Conservation (phyloP, 2,329 filamentous ascomycete species). For the Camptophora hylomeconis region DNA sequence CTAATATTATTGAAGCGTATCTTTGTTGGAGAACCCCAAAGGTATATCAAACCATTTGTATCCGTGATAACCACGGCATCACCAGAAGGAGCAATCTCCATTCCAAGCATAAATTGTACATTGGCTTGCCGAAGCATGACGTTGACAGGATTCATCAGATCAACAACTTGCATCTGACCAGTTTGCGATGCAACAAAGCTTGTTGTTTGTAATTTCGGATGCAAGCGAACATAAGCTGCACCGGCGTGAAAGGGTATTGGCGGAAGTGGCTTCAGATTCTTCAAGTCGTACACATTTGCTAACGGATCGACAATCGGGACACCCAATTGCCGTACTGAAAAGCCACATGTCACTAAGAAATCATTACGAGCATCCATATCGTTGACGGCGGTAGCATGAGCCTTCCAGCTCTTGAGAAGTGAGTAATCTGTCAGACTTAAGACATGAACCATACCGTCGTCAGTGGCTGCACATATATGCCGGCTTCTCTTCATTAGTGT, state of each 20-base stretch:
- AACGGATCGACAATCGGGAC: constrained; percentile 79
- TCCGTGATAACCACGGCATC: constrained; percentile 75
- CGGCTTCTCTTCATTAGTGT: constrained; percentile 80
- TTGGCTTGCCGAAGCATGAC: constrained; percentile 77
- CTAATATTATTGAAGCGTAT: constrained; percentile 76
- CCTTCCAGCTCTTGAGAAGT: constrained; percentile 77
- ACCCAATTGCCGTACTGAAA: constrained; percentile 67
- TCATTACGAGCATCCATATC: constrained; percentile 97
- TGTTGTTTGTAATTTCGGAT: constrained; percentile 88
- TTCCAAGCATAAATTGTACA: constrained; percentile 60
- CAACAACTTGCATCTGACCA: constrained; percentile 89
- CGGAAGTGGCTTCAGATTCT: constrained; percentile 73
- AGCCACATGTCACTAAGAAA: constrained; percentile 89
- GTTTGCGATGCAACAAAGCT: constrained; percentile 85
- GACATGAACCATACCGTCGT: constrained; percentile 69
- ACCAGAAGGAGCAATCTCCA: constrained; percentile 79
- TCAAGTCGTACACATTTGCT: constrained; percentile 90
- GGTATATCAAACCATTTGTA: constrained; percentile 61
- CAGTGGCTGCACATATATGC: constrained; percentile 84
- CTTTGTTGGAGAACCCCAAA: constrained; percentile 81
- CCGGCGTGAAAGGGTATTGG: constrained; percentile 87
- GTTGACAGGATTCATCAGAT: constrained; percentile 84
- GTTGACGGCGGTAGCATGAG: constrained; percentile 76
- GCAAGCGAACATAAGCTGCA: constrained; percentile 90
- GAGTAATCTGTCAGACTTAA: constrained; percentile 67